phyloP scores from a whole-genome alignment of 257 asterid species.

The Agastache rugosa region DNA sequence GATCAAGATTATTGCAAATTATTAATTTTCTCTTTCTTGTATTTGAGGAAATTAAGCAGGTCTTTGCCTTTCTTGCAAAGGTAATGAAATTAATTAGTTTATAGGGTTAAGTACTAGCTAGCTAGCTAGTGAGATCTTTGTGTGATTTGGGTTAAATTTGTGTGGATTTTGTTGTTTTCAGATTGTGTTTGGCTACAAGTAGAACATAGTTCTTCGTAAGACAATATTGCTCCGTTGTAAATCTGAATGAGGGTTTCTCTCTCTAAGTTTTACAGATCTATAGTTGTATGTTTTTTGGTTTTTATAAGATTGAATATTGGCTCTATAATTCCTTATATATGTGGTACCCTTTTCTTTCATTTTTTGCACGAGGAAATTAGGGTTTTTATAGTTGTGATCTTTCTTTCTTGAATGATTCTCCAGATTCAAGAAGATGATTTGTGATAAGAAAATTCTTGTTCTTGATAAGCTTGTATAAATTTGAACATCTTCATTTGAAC shows the following conservation, averaged over 20 bases:
- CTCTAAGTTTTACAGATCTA: conserved; percentile 25
- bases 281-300: background rate
- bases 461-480: too few relatives aligned
- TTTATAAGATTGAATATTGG: conserved; percentile 22
- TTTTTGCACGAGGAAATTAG: conserved; percentile 9
- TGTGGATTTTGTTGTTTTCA: background rate
- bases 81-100: background rate
- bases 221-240: too few relatives aligned
- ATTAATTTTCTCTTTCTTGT: background rate
- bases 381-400: conserved; percentile 20
- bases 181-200: background rate
- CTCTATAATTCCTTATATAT: background rate
- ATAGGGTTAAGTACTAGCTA: background rate
- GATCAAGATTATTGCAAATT: conserved; percentile 30
- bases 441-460: background rate
- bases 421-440: background rate
- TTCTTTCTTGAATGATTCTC: background rate
- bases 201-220: too few relatives aligned
- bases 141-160: background rate
- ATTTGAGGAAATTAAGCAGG: conserved; percentile 2
- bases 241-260: too few relatives aligned
- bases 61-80: background rate
- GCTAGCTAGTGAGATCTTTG: background rate
- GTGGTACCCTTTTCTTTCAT: background rate
- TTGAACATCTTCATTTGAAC: too few relatives aligned